Base-by-base conservation (phyloP, 345 rosid species). In the Murraya koenigii region DNA sequence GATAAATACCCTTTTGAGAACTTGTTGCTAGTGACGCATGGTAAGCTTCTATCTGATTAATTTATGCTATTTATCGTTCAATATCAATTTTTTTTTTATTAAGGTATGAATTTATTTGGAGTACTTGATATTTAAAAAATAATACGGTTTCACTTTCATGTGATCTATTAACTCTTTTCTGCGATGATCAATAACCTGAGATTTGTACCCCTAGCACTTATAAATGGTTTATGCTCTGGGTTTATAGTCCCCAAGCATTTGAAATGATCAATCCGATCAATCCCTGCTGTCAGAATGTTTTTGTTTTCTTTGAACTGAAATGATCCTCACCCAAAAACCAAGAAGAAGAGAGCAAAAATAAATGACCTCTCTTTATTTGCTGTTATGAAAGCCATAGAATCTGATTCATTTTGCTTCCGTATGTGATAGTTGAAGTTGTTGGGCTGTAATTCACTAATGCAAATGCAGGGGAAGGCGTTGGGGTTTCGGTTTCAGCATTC, bases 401-500 rank as follows among this genome's bases (percentile, higher is more conserved):
- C 22, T 62, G 17, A 47, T 30, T 67, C 9, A 5, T 56, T 39
- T 56, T 26, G 17, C 22, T 44, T 38, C 66, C 38, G 11, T 52
- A 17, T 55, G n/a, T 30, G n/a, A 66, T 44, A 8, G 9, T 69
- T 56, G 28, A 64, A 62, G 61, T 49, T 75, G 44, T 72, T 47
- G 54, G 28, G 41, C 61, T 52, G 35, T 33, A 49, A 52, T 63
- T 44, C 30, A 32, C 49, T n/a, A 7, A 38, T 33, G 78, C 19
- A 10, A 44, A 36, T 80, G 72, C 88, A 94, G 98, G 97, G 78
- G 98, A 94, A 87, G 98, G 92, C 78, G 97, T 94, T n/a, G 94
- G 93, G 26, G 87, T 90, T 49, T 84, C 93, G 0, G 85, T 94
- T 63, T 90, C 93, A 8, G 87, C 89, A 7, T 90, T 88, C 67